A percentile compares a stretch with the other conserved stretches of the same genome.
phyloP scores from a whole-genome alignment of 108 stramenopile genomes.

The Fragilaria crotonensis region DNA sequence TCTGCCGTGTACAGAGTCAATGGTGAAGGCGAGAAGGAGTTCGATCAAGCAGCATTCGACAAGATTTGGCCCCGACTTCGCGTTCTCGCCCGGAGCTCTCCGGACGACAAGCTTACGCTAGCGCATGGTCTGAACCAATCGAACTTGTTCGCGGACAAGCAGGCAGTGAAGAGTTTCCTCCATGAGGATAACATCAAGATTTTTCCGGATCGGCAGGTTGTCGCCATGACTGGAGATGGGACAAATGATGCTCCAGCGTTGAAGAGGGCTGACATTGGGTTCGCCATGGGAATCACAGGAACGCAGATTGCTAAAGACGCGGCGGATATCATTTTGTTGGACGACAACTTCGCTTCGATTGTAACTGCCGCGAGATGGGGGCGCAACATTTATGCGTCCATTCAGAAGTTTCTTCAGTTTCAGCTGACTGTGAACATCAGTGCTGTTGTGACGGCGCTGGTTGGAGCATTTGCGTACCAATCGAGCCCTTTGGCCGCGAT shows the following conservation, averaged over 20 bases:
- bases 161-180: constrained; percentile 27
- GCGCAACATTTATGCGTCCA: constrained; percentile 92
- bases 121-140: constrained; percentile 86
- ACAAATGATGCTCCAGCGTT: constrained; percentile 98
- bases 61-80: constrained; percentile 80
- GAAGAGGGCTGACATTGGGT: constrained; percentile 96
- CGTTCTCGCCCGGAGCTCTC: constrained; percentile 70
- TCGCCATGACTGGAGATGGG: constrained; percentile 98
- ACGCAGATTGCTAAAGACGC: constrained; percentile 97
- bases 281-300: constrained; percentile 96
- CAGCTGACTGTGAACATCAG: constrained; percentile 96
- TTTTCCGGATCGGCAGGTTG: constrained; percentile 87
- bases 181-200: constrained; percentile 46
- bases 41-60: constrained; percentile 78
- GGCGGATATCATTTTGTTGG: constrained; percentile 89
- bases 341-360: constrained; percentile 97
- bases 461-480: constrained; percentile 81
- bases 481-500: constrained; percentile 91
- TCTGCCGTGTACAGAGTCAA: constrained; percentile 47
- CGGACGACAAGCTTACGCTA: constrained; percentile 78
- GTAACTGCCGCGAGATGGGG: constrained; percentile 98
- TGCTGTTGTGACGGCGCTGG: constrained; percentile 86
- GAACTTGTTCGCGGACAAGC: constrained; percentile 60
- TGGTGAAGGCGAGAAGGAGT: constrained; percentile 53
- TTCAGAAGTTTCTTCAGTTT: constrained; percentile 97